These are phyloP conservation scores for Tylopilus sp. DNA, from an alignment of 768 basidiomycete genomes.

Conservation along the genomic window DNA sequence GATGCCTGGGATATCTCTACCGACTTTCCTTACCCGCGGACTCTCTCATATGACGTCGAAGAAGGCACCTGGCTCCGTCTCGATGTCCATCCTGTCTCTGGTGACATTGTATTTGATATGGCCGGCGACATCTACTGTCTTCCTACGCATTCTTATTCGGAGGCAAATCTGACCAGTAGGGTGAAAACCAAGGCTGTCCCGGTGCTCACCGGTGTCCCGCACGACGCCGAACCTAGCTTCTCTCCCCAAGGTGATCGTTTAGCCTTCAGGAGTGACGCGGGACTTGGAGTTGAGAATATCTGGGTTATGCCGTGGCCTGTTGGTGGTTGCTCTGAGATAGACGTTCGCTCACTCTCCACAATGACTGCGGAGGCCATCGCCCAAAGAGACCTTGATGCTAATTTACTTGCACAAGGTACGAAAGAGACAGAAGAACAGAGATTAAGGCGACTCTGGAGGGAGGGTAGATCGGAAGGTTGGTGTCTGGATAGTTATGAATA, in stretches of 20 bases:
- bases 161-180: slow-evolving; percentile 24
- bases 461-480: slow-evolving; percentile 52
- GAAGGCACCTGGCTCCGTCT: slow-evolving; percentile 77
- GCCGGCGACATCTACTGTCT: slow-evolving; percentile 73
- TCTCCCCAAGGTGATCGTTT: slow-evolving; percentile 61
- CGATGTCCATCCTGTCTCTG: slow-evolving; percentile 65
- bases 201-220: slow-evolving; percentile 60
- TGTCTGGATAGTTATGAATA: background rate
- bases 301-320: slow-evolving; percentile 62
- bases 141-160: slow-evolving; percentile 39
- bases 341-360: slow-evolving; percentile 38
- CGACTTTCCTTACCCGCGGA: slow-evolving; percentile 67
- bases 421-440: slow-evolving; percentile 49
- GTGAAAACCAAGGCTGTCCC: slow-evolving; percentile 48
- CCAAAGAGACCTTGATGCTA: slow-evolving; percentile 41
- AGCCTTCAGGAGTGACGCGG: slow-evolving; percentile 73
- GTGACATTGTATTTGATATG: slow-evolving; percentile 75
- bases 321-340: slow-evolving; percentile 57
- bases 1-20: slow-evolving; percentile 71
- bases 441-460: slow-evolving; percentile 47
- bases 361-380: slow-evolving; percentile 37
- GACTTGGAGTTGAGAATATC: slow-evolving; percentile 69
- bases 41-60: slow-evolving; percentile 60
- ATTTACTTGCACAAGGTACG: slow-evolving; percentile 45
- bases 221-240: slow-evolving; percentile 72